These are phyloP conservation scores for Aureobasidium leucospermi DNA, from an alignment of 2,329 filamentous ascomycete genomes.

Conservation along the genomic window DNA sequence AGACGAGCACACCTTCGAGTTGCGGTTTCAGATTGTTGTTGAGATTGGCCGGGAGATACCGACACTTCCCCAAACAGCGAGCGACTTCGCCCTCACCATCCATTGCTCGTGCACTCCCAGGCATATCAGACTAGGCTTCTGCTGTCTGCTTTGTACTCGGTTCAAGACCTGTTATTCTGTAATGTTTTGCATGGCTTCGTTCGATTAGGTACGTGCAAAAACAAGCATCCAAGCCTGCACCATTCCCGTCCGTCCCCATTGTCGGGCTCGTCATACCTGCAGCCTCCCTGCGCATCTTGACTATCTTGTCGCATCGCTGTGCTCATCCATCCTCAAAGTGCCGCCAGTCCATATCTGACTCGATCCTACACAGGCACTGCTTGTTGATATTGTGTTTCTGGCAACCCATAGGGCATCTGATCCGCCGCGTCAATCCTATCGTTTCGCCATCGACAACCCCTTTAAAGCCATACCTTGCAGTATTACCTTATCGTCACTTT, in stretches of 20 bases:
- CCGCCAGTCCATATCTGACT: not conserved
- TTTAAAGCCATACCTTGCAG: not conserved
- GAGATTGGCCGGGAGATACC: not conserved
- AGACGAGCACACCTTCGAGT: not conserved
- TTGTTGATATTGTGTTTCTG: not conserved
- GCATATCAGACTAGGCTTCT: not conserved
- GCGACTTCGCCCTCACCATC: not conserved
- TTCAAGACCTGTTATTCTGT: not conserved
- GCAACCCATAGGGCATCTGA: not conserved
- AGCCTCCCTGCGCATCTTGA: not conserved
- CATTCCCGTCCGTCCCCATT: not conserved
- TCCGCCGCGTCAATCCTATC: not conserved
- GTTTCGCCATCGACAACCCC: not conserved
- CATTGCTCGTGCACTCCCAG: not conserved
- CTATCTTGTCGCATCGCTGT: not conserved
- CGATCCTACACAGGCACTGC: not conserved
- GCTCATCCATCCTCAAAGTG: not conserved
- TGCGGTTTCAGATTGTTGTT: not conserved
- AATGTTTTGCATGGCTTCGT: not conserved
- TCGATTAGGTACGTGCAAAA: conserved; percentile 5
- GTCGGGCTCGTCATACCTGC: conserved; percentile 1
- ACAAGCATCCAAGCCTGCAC: not conserved
- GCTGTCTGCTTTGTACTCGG: not conserved
- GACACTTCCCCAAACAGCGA: conserved; percentile 4
- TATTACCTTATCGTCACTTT: not conserved